Evolutionary conservation across 345 rosid genomes (phyloP), one percentile per base, ranked within the genome.

Genomic region (Eucalyptus sideroxylon): DNA sequence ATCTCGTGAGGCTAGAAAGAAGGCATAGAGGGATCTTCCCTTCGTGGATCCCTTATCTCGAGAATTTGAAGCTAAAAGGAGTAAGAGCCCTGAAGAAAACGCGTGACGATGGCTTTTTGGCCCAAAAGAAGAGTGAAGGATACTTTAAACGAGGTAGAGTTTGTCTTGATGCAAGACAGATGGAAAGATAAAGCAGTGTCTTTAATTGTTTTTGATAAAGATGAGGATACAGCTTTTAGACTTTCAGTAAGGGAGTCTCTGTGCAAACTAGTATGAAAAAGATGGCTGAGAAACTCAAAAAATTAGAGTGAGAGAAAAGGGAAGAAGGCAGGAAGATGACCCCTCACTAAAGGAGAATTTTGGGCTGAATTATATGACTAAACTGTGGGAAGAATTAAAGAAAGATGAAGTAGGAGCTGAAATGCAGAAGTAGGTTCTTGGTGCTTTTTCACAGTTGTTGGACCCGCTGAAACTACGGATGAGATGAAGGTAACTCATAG

Each of bases 121-220:
- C 31, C 0, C 30, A 5, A 60, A 60, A 60, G n/a, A 26, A 27
- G 15, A 1, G 0, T 60, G 67, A 27, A 60, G 67, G 7, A 27
- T 60, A 60, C 67, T 11, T 60, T 60, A 60, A 27, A 60, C 31
- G n/a, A 27, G 67, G 67, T 27, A 27, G 67, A 60, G n/a, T 60
- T 60, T 60, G 67, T 60, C 2, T 60, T 26, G 67, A 60, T 26
- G 67, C 15, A 60, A 60, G 67, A 2, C 15, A 12, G 4, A 60
- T 60, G 67, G 67, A 60, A 60, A 26, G 31, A 60, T 26, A 26
- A 60, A 0, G 31, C n/a, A 11, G 14, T 26, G 67, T 26, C n/a
- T 60, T 12, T 26, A 26, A 60, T 27, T 26, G n/a, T 26, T 26
- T 5, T 56, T 9, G 62, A 56, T 56, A 4, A 56, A 24, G 62